Evolutionary conservation across 2,329 filamentous ascomycete genomes (phyloP).

Genomic region (Aspergillus brunneoviolaceus): DNA sequence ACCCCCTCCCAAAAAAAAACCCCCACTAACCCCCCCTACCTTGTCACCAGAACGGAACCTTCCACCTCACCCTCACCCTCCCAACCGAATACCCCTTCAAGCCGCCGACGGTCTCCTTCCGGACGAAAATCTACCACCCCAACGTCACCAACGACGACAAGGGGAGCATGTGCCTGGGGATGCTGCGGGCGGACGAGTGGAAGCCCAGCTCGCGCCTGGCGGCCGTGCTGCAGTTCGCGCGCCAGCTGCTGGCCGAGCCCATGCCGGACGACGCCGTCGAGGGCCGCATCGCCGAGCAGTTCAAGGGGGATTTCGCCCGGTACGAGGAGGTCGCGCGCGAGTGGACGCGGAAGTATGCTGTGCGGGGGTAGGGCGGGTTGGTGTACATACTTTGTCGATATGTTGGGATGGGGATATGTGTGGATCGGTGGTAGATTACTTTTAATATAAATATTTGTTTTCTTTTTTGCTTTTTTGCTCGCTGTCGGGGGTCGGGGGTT

Average conservation of each 20-base stretch:
- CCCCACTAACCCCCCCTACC: too few relatives aligned
- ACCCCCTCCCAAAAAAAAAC: too few relatives aligned
- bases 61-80: slow-evolving; percentile 70
- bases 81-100: slow-evolving; percentile 88
- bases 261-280: slow-evolving; percentile 90
- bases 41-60: slow-evolving; percentile 62
- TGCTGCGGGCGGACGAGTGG: slow-evolving; percentile 85
- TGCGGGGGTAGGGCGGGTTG: background rate
- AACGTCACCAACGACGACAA: slow-evolving; percentile 86
- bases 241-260: slow-evolving; percentile 73
- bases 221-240: slow-evolving; percentile 74
- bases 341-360: slow-evolving; percentile 75
- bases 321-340: slow-evolving; percentile 73
- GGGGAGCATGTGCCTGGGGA: slow-evolving; percentile 80
- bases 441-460: too few relatives aligned
- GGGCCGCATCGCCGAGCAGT: slow-evolving; percentile 81
- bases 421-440: too few relatives aligned
- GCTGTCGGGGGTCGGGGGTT: too few relatives aligned
- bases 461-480: too few relatives aligned
- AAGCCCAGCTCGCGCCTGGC: slow-evolving; percentile 79
- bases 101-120: slow-evolving; percentile 74
- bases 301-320: slow-evolving; percentile 62
- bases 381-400: background rate
- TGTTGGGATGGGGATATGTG: too few relatives aligned
- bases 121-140: slow-evolving; percentile 91